Conservation (phyloP, 169 alveolate genomes). For the Plasmodium malariae region DNA sequence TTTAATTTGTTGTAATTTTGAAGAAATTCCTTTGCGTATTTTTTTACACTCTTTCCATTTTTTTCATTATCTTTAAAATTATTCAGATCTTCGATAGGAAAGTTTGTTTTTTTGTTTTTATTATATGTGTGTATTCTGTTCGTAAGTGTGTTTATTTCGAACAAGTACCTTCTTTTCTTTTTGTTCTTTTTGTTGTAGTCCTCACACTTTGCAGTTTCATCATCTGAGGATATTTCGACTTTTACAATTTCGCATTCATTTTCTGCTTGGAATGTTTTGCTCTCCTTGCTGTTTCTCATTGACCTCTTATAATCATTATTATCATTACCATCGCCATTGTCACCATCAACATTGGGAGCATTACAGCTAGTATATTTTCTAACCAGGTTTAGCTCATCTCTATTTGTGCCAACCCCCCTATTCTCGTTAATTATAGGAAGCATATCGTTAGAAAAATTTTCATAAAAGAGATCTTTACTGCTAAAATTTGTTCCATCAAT, state of each 20-base stretch:
- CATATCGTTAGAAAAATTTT: slow-evolving; percentile 24
- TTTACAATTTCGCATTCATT: neutral
- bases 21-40: slow-evolving; percentile 35
- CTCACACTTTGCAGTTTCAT: neutral
- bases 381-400: neutral
- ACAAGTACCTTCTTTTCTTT: slow-evolving; percentile 10
- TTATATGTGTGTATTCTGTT: slow-evolving; percentile 43
- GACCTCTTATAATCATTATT: too few species aligned
- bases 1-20: slow-evolving; percentile 48
- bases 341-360: neutral
- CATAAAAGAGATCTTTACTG: slow-evolving; percentile 36
- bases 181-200: neutral
- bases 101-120: slow-evolving; percentile 46
- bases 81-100: slow-evolving; percentile 17
- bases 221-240: neutral
- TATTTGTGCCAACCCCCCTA: neutral
- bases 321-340: neutral
- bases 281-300: too few species aligned
- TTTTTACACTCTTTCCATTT: neutral
- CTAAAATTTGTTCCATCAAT: slow-evolving; percentile 23
- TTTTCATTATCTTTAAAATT: neutral
- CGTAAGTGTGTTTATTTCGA: slow-evolving; percentile 55
- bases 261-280: neutral
- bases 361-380: neutral
- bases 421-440: neutral